Percentiles rank a stretch among this genome's conserved stretches.
Evolutionary conservation across 2,329 filamentous ascomycete species (phyloP).

Genomic region (Aspergillus fructus): DNA sequence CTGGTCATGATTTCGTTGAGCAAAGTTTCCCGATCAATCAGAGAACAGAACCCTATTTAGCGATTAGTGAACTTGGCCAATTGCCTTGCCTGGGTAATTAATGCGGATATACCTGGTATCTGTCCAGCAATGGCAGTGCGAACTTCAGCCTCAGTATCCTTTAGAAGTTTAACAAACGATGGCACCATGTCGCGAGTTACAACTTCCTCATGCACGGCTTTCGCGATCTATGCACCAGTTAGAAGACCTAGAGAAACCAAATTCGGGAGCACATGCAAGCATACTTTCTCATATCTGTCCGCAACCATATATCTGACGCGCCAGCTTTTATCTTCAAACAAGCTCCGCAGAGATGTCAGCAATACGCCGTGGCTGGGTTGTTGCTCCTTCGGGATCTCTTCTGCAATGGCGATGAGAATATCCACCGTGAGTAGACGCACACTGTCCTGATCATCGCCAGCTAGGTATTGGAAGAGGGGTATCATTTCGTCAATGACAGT

Average conservation of each 20-base stretch:
- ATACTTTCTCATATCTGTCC: constrained; percentile 93
- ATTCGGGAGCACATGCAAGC: constrained; percentile 7
- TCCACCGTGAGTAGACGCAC: constrained; percentile 94
- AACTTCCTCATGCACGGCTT: constrained; percentile 96
- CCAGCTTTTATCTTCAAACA: constrained; percentile 99
- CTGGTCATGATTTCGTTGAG: constrained; percentile 96
- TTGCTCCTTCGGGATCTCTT: constrained; percentile 96
- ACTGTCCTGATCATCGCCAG: constrained; percentile 95
- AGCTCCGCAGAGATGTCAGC: constrained; percentile 80
- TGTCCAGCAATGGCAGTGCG: constrained; percentile 95
- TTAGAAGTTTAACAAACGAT: constrained; percentile 94
- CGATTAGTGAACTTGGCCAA: constrained; percentile 20
- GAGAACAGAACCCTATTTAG: constrained; percentile 74
- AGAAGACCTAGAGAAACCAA: constrained; percentile 6
- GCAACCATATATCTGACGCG: constrained; percentile 99
- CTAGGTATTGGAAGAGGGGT: constrained; percentile 94
- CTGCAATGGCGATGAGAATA: constrained; percentile 91
- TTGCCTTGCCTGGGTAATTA: neutral
- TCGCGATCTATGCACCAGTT: constrained; percentile 70
- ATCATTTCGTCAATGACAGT: constrained; percentile 99
- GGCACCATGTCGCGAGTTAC: constrained; percentile 91
- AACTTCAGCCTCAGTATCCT: constrained; percentile 97
- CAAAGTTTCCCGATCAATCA: constrained; percentile 83
- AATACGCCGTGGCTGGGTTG: constrained; percentile 94
- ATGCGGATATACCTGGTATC: constrained; percentile 67